Percentiles rank a stretch among this genome's conserved stretches.
These are phyloP conservation scores for Metschnikowia borealis DNA, from an alignment of 805 yeast genomes.

Conservation along the genomic window DNA sequence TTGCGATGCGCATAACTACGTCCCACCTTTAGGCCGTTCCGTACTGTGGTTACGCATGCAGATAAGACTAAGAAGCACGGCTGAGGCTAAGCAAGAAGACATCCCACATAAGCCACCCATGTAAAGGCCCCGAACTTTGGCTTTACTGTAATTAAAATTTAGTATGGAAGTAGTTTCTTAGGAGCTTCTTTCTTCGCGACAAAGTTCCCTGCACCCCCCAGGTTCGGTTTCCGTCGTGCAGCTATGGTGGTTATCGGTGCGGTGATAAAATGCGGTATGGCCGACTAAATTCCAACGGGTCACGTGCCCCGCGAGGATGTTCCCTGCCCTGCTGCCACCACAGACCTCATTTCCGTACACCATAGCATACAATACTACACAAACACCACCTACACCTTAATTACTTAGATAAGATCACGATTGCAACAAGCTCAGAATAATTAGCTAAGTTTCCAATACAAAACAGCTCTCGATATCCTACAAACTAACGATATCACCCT, in stretches of 20 bases:
- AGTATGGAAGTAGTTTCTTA: too few relatives aligned
- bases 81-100: neutral
- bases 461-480: too few relatives aligned
- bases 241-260: neutral
- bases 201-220: too few relatives aligned
- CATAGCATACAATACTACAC: neutral
- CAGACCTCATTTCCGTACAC: too few relatives aligned
- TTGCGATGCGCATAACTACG: constrained; percentile 1
- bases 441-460: too few relatives aligned
- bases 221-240: neutral
- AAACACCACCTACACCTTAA: too few relatives aligned
- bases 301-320: neutral
- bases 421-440: too few relatives aligned
- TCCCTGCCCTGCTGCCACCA: neutral
- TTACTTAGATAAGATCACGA: too few relatives aligned
- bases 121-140: too few relatives aligned
- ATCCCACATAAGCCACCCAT: neutral
- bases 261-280: neutral
- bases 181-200: too few relatives aligned
- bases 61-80: neutral
- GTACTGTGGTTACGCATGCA: constrained; percentile 1
- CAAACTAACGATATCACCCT: too few relatives aligned
- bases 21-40: neutral
- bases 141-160: too few relatives aligned
- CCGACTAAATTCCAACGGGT: neutral